phyloP scores from a whole-genome alignment of 768 basidiomycete species.

The Panaeolus cyanescens region DNA sequence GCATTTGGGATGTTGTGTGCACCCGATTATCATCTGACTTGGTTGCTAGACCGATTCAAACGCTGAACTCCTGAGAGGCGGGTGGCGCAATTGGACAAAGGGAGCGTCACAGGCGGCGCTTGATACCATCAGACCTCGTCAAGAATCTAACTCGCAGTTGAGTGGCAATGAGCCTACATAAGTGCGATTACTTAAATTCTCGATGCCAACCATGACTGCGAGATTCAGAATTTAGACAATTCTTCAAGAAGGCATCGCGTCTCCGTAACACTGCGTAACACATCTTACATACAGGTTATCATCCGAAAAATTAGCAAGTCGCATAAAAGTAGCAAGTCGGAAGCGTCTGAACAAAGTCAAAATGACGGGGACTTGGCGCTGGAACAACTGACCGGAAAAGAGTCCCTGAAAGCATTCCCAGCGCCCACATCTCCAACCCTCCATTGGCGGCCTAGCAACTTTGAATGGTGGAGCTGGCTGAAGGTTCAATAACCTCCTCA shows the following conservation, averaged over 20 bases:
- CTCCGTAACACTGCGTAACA: no score
- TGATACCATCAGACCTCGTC: background rate
- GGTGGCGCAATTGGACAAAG: background rate
- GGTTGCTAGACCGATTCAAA: background rate
- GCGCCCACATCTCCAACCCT: conserved; percentile 1
- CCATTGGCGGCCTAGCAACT: conserved; percentile 2
- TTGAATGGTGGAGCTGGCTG: background rate
- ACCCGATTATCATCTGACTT: background rate
- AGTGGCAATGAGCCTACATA: background rate
- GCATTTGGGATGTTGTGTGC: background rate
- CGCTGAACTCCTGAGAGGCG: background rate
- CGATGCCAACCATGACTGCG: background rate
- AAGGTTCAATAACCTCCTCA: background rate
- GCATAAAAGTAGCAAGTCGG: no score
- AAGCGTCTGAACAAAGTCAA: background rate
- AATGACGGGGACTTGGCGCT: conserved; percentile 2
- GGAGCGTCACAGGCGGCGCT: background rate
- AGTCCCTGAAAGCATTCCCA: background rate
- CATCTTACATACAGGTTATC: background rate
- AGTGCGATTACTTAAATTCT: background rate
- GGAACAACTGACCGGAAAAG: background rate
- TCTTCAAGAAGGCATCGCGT: no score
- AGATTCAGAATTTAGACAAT: no score
- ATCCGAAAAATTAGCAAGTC: background rate
- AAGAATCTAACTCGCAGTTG: background rate